Base-by-base conservation (phyloP, 441 rosid species). In the Jatropha multifida region DNA sequence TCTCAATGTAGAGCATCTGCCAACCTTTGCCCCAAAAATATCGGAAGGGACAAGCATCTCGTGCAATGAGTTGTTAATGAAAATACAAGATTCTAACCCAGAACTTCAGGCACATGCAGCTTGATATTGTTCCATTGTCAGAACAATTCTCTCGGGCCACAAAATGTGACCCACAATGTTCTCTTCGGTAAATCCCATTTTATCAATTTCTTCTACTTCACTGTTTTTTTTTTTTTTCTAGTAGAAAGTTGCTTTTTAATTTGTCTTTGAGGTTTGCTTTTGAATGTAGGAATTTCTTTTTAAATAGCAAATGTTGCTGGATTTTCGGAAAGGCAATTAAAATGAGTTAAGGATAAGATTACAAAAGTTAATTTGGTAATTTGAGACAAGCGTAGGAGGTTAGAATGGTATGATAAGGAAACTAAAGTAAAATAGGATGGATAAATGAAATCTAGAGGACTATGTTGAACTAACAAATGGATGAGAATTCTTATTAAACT, bases 1-100 rank as follows among this genome's bases (percentile, higher is more conserved):
- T 81, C 61, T 68, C 71, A 78, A 86, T 41, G 51, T 81, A 5
- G 58, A 70, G 61, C 82, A 82, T 66, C 82, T 91, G 69, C 91
- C 92, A 61, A 73, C 72, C 38, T 83, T 86, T 78, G 79, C 81
- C 48, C 80, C 74, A 60, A 81, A 80, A 73, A 65, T 40, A 42
- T 73, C 81, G 10, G 68, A 70, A 79, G 70, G 73, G 60, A 54
- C 48, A 42, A 74, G 77, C 37, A 68, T 83, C 72, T 73, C 83
- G 3, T 82, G 83, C 73, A 67, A 72, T 11, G 87, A 87, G 13
- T 73, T 85, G 48, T 51, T 87, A 71, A 65, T 67, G 51, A 79
- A 82, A 61, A 71, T 81, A 2, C 40, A 73, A 48, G 73, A 61
- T 15, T 74, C 69, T 76, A 73, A 38, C 56, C 80, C 78, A 9